Percentiles rank a stretch among this genome's conserved stretches.
Conservation (phyloP, 2,329 filamentous ascomycete species). For the Pseudogymnoascus sp. region DNA sequence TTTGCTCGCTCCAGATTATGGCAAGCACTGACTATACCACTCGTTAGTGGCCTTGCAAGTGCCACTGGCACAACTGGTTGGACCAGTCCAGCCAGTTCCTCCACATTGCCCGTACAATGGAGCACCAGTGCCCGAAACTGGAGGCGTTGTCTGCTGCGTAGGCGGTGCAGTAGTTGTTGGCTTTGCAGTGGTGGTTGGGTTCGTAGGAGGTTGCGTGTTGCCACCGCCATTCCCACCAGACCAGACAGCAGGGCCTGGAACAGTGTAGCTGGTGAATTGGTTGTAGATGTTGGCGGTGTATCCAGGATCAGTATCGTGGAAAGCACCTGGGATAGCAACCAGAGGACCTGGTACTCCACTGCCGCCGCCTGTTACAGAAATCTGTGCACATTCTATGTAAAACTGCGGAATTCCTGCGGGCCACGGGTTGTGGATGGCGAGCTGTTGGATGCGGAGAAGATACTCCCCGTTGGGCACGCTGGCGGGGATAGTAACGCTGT, state of each 20-base stretch:
- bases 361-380: constrained; percentile 25
- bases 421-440: constrained; percentile 26
- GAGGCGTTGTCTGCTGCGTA: neutral
- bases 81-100: constrained; percentile 17
- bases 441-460: constrained; percentile 24
- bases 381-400: constrained; percentile 27
- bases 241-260: constrained; percentile 24
- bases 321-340: constrained; percentile 24
- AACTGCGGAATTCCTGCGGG: constrained; percentile 22
- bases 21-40: constrained; percentile 17
- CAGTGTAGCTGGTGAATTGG: constrained; percentile 24
- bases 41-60: constrained; percentile 15
- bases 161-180: neutral
- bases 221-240: constrained; percentile 15
- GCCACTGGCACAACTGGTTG: constrained; percentile 16
- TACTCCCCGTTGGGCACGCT: constrained; percentile 24
- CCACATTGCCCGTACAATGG: constrained; percentile 20
- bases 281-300: constrained; percentile 24
- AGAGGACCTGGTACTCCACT: constrained; percentile 22
- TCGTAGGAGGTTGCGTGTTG: neutral
- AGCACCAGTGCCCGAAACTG: neutral
- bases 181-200: neutral
- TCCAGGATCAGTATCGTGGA: constrained; percentile 18
- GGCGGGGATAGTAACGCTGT: constrained; percentile 23
- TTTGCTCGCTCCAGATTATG: neutral